phyloP scores from a whole-genome alignment of 169 alveolate genomes.

The Perkinsus chesapeaki region DNA sequence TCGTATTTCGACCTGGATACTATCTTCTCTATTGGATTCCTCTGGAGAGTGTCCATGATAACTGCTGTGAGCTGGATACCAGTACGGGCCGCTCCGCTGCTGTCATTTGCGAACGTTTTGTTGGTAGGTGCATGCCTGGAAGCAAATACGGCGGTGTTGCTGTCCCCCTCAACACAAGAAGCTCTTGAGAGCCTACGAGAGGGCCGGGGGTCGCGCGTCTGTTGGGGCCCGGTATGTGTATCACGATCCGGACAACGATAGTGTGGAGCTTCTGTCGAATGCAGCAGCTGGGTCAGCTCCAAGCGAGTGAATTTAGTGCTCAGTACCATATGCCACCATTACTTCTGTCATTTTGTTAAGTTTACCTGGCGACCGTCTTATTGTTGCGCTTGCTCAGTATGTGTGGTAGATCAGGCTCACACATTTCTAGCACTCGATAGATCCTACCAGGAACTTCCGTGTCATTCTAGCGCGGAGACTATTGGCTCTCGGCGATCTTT shows the following conservation, averaged over 20 bases:
- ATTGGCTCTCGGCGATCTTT: neutral
- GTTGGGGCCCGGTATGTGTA: neutral
- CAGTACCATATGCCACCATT: neutral
- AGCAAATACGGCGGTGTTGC: neutral
- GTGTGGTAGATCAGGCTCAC: neutral
- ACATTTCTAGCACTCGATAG: neutral
- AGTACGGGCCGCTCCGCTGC: neutral
- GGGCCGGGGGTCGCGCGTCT: neutral
- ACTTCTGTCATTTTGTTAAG: neutral
- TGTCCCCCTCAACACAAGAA: neutral
- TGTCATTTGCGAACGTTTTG: neutral
- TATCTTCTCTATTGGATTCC: constrained; percentile 71
- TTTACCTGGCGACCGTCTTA: neutral
- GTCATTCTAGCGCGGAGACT: too few species aligned
- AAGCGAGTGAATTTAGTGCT: neutral
- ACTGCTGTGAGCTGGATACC: constrained; percentile 88
- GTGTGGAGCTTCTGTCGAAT: neutral
- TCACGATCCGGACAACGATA: neutral
- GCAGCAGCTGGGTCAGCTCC: neutral
- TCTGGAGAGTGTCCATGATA: constrained; percentile 73
- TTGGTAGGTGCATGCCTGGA: neutral
- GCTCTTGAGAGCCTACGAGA: neutral
- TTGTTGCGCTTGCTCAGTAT: neutral
- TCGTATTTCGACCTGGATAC: constrained; percentile 76
- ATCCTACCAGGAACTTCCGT: too few species aligned